Percentiles rank a stretch among this genome's conserved stretches.
Evolutionary conservation across 768 basidiomycete genomes (phyloP).

Genomic region (Rossbeevera mucosa): DNA sequence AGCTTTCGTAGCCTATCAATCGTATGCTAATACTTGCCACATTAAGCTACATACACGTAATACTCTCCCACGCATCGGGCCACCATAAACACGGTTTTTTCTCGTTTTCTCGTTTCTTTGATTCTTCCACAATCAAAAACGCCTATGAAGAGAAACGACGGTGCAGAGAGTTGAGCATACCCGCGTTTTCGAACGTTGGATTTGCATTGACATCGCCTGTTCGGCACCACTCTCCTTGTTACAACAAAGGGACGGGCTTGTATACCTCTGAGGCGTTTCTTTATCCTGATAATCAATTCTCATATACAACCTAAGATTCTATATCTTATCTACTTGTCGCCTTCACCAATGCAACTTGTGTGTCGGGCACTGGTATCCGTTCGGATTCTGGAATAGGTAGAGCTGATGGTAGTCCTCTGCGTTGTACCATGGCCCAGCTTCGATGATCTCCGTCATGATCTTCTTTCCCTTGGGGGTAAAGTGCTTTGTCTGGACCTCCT

Average conservation of each 20-base stretch:
- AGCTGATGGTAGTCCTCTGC: conserved; percentile 84
- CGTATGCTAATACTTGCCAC: too few species aligned
- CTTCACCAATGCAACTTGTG: conserved; percentile 77
- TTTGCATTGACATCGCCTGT: conserved; percentile 60
- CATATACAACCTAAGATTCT: too few species aligned
- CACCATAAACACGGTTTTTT: conserved; percentile 6
- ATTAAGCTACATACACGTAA: conserved; percentile 17
- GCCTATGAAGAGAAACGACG: conserved; percentile 49
- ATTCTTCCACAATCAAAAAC: conserved; percentile 49
- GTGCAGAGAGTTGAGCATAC: conserved; percentile 57
- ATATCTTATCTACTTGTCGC: neutral
- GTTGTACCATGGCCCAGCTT: conserved; percentile 74
- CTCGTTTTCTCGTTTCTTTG: neutral
- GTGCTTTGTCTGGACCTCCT: conserved; percentile 79
- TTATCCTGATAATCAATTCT: too few species aligned
- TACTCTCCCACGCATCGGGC: conserved; percentile 12
- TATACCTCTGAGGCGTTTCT: conserved; percentile 49
- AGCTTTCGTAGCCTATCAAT: too few species aligned
- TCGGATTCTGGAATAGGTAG: conserved; percentile 74
- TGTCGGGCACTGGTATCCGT: conserved; percentile 89
- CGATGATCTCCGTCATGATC: conserved; percentile 74
- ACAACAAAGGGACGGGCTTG: conserved; percentile 56
- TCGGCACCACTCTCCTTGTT: conserved; percentile 61
- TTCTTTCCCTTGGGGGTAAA: conserved; percentile 66
- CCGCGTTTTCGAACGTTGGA: conserved; percentile 33